A percentile compares a stretch with the other conserved stretches of the same genome.
phyloP scores from a whole-genome alignment of 2,329 filamentous ascomycete genomes.

The Phoma herbarum region DNA sequence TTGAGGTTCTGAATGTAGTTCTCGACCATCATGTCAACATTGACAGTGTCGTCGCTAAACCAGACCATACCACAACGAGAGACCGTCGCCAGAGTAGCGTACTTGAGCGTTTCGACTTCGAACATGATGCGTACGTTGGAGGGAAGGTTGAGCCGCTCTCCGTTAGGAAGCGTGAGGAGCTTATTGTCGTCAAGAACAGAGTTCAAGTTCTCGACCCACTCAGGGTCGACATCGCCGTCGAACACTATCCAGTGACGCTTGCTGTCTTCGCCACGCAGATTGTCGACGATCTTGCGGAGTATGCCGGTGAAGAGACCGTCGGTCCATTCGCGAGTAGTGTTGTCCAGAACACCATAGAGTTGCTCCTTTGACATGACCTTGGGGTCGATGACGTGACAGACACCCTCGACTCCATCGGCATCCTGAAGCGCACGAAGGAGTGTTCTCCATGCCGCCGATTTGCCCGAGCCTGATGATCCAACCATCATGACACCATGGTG shows the following conservation, averaged over 20 bases:
- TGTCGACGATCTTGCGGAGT: slow-evolving; percentile 97
- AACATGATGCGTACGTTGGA: slow-evolving; percentile 99
- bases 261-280: slow-evolving; percentile 92
- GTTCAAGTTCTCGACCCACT: slow-evolving; percentile 99
- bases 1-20: slow-evolving; percentile 89
- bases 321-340: slow-evolving; percentile 97
- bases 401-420: slow-evolving; percentile 90
- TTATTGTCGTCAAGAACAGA: slow-evolving; percentile 99
- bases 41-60: slow-evolving; percentile 99
- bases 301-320: slow-evolving; percentile 98
- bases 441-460: slow-evolving; percentile 93
- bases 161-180: slow-evolving; percentile 93
- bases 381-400: slow-evolving; percentile 97
- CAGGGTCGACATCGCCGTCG: slow-evolving; percentile 97
- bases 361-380: slow-evolving; percentile 99
- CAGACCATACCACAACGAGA: slow-evolving; percentile 99
- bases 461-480: slow-evolving; percentile 95
- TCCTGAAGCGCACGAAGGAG: slow-evolving; percentile 89
- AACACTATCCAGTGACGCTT: slow-evolving; percentile 99
- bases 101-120: slow-evolving; percentile 96
- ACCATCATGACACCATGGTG: slow-evolving; percentile 99
- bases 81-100: slow-evolving; percentile 97
- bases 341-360: slow-evolving; percentile 93
- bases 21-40: slow-evolving; percentile 87
- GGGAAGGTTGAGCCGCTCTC: slow-evolving; percentile 94